Base-by-base conservation (phyloP, 345 rosid species). In the Ceriops decandra region DNA sequence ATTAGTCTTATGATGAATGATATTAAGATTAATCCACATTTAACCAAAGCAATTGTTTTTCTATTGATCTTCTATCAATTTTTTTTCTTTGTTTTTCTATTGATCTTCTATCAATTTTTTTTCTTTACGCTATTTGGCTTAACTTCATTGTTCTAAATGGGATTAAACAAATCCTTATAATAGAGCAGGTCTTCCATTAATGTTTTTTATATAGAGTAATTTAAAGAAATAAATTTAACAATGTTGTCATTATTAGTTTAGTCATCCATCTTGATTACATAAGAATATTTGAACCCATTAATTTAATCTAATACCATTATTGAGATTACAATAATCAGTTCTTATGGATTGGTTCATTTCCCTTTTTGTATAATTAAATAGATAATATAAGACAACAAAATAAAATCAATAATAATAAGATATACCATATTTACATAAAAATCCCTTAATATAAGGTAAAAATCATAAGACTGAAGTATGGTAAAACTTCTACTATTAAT, bases 101-200 rank as follows among this genome's bases (percentile, higher is more conserved):
- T 7, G 28, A 69, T 22, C 6, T 36, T 31, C 4, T 52, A 16
- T 16, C 32, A 61, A n/a, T 10, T 17, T 21, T 27, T 27, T 24
- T 22, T 17, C 16, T 28, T 17, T 5, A 19, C n/a, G 1, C 4
- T 60, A 46, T 5, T 19, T 20, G 36, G 20, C 31, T 66, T 72
- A 13, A 27, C 31, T 6, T 15, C 28, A 31, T 21, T 57, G 5
- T 21, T 49, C 31, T 56, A 20, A 57, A 72, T 7, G 0, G 21
- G 64, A 21, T 72, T 49, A 57, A 16, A 33, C 19, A 72, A 30
- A 22, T 57, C n/a, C 5, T 42, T 58, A 47, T 32, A 72, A 57
- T 33, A 9, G 1, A 71, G 22, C 3, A 71, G 0, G 7, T 71
- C 63, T 46, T 36, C 63, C 69, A 53, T 71, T 10, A 0, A 52